Conservation (phyloP, 2,329 filamentous ascomycete genomes). For the Aureobasidium sp. region DNA sequence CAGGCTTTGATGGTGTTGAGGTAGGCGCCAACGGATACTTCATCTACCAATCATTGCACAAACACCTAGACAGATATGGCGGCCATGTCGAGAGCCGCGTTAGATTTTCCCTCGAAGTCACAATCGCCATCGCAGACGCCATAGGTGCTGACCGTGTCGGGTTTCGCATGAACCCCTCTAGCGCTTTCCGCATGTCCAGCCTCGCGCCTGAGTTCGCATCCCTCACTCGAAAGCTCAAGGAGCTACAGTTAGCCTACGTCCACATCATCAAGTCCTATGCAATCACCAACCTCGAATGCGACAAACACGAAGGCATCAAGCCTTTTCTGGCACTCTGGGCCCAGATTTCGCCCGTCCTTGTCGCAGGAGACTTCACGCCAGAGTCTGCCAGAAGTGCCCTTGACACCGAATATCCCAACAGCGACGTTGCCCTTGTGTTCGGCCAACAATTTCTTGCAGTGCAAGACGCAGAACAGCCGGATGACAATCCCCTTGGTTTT, state of each 20-base stretch:
- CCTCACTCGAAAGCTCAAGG: slow-evolving; percentile 43
- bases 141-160: slow-evolving; percentile 47
- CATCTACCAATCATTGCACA: slow-evolving; percentile 55
- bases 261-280: slow-evolving; percentile 54
- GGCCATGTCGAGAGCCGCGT: slow-evolving; percentile 43
- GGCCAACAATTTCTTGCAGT: slow-evolving; percentile 22
- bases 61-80: slow-evolving; percentile 42
- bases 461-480: not conserved
- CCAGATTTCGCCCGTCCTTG: slow-evolving; percentile 38
- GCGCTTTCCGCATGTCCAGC: slow-evolving; percentile 50
- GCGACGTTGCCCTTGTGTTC: slow-evolving; percentile 39
- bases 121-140: slow-evolving; percentile 41
- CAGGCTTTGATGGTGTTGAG: slow-evolving; percentile 55
- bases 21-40: slow-evolving; percentile 47
- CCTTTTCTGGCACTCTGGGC: slow-evolving; percentile 41
- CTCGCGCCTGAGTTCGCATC: slow-evolving; percentile 56
- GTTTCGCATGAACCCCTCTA: slow-evolving; percentile 54
- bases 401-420: slow-evolving; percentile 34
- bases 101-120: slow-evolving; percentile 45
- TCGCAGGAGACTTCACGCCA: slow-evolving; percentile 36
- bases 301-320: slow-evolving; percentile 33
- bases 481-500: not conserved
- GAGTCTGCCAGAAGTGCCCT: slow-evolving; percentile 31
- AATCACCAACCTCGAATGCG: slow-evolving; percentile 34
- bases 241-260: slow-evolving; percentile 48